These are phyloP conservation scores for Coleophoma cylindrospora DNA, from an alignment of 2,329 filamentous ascomycete genomes.

Conservation along the genomic window DNA sequence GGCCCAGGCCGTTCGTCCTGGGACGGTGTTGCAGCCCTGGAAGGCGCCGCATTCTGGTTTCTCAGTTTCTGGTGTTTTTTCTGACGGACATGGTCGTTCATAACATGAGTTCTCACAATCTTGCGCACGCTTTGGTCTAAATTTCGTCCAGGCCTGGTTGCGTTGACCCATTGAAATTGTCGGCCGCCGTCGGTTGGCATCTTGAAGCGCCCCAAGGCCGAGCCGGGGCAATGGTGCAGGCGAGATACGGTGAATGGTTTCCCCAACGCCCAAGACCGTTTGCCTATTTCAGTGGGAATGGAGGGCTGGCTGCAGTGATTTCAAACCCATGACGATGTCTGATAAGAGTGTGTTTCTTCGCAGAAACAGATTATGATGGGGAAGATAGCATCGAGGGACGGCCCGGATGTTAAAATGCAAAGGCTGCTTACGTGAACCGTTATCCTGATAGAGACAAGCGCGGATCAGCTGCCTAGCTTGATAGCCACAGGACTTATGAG, in stretches of 20 bases:
- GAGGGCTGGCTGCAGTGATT: too few relatives aligned
- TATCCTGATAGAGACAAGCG: neutral
- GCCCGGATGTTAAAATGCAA: neutral
- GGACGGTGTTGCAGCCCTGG: neutral
- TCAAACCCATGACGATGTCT: too few relatives aligned
- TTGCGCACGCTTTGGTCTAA: slow-evolving; percentile 8
- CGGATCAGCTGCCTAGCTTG: neutral
- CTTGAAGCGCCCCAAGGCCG: neutral
- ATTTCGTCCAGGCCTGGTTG: slow-evolving; percentile 1
- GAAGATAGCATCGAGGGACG: neutral
- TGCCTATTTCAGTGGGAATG: too few relatives aligned
- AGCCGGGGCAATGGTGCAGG: too few relatives aligned
- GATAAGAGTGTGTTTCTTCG: neutral
- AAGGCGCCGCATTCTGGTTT: neutral
- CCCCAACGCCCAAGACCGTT: too few relatives aligned
- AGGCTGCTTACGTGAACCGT: neutral
- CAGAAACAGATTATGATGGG: neutral
- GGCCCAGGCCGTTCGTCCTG: neutral
- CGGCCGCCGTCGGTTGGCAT: neutral
- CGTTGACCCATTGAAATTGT: slow-evolving; percentile 13
- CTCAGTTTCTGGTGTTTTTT: neutral
- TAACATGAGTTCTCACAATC: slow-evolving; percentile 13
- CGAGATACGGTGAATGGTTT: too few relatives aligned
- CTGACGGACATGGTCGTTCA: slow-evolving; percentile 11
- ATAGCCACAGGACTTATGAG: neutral